Evolutionary conservation across 78 protist genomes (phyloP), one percentile per base, ranked within the genome.

Genomic region (Goniomonas avonlea): DNA sequence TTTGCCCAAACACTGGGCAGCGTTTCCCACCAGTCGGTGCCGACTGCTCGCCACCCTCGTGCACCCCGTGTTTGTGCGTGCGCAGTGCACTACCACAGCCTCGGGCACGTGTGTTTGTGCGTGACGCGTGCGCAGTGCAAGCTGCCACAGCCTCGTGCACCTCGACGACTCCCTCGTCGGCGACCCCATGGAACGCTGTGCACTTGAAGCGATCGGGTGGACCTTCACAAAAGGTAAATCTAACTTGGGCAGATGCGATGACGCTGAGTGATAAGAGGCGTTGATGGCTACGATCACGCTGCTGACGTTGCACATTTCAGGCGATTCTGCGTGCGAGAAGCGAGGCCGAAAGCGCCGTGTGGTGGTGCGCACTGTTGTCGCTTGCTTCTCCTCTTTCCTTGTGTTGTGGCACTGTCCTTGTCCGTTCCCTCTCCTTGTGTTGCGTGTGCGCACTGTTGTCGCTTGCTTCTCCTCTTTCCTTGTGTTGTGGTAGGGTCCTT

Each of bases 161-260:
- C n/a, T 85, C 53, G 82, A 76, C 43, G 55, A 45, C 63, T 7
- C 39, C 18, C 43, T 88, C 29, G 81, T 86, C 29, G 99, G 99
- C 43, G 99, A 98, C 73, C 94, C 98, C 43, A 68, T 93, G 91
- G 99, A 97, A 79, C 45, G 29, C 23, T 97, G 96, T 0, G 89
- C 92, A n/a, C n/a, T 97, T 25, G 73, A 81, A 31, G 77, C 90
- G 0, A 35, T 85, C 48, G 85, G 86, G 31, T 93, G 89, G 91
- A n/a, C 27, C n/a, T 39, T 79, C 76, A 7, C 25, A 1, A 39
- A 29, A 27, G 50, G n/a, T 8, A 43, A 11, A 43, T 43, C 11
- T 43, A 11, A 43, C 50, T 43, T 11, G 50, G n/a, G 50, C 50
- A 43, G n/a, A 11, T 43, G 11, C 50, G 8, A 8, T 8, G 50